Base-by-base conservation (phyloP, 129 eudicot genomes). In the Pseudognaphalium luteoalbum region DNA sequence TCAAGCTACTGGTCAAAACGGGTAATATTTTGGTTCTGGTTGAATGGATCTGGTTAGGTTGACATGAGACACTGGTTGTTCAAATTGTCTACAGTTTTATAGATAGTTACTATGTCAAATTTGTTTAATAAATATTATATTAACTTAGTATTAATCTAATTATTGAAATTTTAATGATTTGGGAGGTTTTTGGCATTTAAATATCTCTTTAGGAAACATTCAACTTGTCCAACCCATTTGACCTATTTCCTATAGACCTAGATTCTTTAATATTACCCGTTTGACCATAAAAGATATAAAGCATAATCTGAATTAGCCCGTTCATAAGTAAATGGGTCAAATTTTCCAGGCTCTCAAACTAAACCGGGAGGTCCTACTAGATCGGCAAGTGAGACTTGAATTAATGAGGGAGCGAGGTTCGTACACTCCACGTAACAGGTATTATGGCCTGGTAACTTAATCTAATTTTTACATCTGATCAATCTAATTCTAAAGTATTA, bases 361-460 rank as follows among this genome's bases (percentile, higher is more conserved):
- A 74, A 81, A 88, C 77, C 87, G 83, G 32, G 34, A 83, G 63
- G 86, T 85, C 22, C 59, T 91, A 52, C 68, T 81, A 34, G 87
- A 81, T 32, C 92, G 97, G 80, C 54, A 30, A 8, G 85, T 88
- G 68, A 81, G 62, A 60, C 92, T 91, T 63, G 89, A 85, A 54
- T 57, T 88, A 6, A 85, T 92, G 7, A 79, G 66, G 75, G 87
- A 91, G 67, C 86, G 92, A 70, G 97, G 97, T 58, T 74, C 80
- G 21, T 83, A 76, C 81, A 87, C 96, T 57, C 89, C 92, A 9
- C 16, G 61, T 37, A 78, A 79, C 78, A 84, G 91, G 93, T 90
- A 87, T 37, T 68, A 50, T 56, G 58, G 68, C 72, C 72, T 66
- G 72, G 33, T 1, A 67, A 10, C 41, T 17, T 59, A 16, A 14